These are phyloP conservation scores for Eutrema heterophyllum DNA, from an alignment of 345 rosid genomes.

Conservation along the genomic window DNA sequence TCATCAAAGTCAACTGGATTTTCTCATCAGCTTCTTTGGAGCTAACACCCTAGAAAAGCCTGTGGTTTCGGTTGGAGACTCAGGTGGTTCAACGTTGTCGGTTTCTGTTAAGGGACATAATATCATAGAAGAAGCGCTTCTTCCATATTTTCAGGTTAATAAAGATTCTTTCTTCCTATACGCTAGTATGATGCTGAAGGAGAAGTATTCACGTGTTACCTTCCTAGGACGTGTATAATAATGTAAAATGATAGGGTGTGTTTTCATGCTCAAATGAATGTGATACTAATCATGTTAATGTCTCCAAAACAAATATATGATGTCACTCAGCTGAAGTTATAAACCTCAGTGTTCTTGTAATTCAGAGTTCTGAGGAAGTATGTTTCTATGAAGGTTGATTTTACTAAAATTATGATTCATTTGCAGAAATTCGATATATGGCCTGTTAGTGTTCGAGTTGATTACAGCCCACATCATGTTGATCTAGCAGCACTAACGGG, in stretches of 20 bases:
- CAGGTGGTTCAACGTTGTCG: constrained; percentile 34
- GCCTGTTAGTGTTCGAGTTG: constrained; percentile 81
- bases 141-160: constrained; percentile 94
- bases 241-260: not conserved
- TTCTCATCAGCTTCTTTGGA: constrained; percentile 76
- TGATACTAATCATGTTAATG: not conserved
- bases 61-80: constrained; percentile 37
- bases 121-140: constrained; percentile 79
- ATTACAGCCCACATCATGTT: constrained; percentile 77
- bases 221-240: not conserved
- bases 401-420: constrained; percentile 6
- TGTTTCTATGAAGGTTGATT: constrained; percentile 1
- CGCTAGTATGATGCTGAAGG: not conserved
- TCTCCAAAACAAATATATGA: not conserved
- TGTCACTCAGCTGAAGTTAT: not conserved
- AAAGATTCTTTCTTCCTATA: constrained; percentile 1
- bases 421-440: constrained; percentile 82
- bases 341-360: not conserved
- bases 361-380: not conserved
- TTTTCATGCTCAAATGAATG: constrained; percentile 6
- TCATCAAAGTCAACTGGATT: constrained; percentile 93
- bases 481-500: constrained; percentile 87
- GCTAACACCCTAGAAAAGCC: constrained; percentile 46
- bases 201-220: constrained; percentile 8
- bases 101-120: constrained; percentile 33